Base-by-base conservation (phyloP, 2,329 filamentous ascomycete species). In the Thyridium curvatum region DNA sequence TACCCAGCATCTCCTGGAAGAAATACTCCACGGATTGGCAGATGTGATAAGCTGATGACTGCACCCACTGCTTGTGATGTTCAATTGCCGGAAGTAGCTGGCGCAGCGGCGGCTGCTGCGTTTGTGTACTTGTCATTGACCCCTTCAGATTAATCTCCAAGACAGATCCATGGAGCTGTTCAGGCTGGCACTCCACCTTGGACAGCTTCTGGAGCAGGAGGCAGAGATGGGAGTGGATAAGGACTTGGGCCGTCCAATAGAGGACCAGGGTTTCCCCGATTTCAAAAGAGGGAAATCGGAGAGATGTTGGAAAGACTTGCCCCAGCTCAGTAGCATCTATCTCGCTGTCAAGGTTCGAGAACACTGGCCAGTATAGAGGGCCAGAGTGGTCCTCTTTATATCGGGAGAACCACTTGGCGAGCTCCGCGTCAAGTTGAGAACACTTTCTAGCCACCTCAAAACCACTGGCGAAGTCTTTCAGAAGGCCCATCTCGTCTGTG, bases 1-100 rank as follows among this genome's bases (percentile, higher is more conserved):
- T n/a, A n/a, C n/a, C n/a, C n/a, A n/a, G n/a, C n/a, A n/a, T n/a
- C n/a, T 45, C 41, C 4, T 35, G 35, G 29, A 51, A 10, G 32
- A 48, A 52, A 37, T 44, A 51, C 37, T 52, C 50, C 16, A 43
- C 34, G 2, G 46, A 45, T 38, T 50, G 50, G 42, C 46, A 50
- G 16, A 52, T 42, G 37, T 52, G 44, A 33, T 37, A 40, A 14
- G 39, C 34, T n/a, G n/a, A n/a, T n/a, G n/a, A n/a, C n/a, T n/a
- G n/a, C n/a, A 12, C 40, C 46, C 29, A 45, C 21, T 28, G 34
- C 32, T 40, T n/a, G n/a, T 37, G 37, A 12, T 32, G 36, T 12
- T 10, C 33, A 5, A 41, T 33, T 3, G 32, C 33, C 10, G 37
- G 42, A 13, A 40, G 32, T n/a, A n/a, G n/a, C n/a, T n/a, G n/a